phyloP scores from a whole-genome alignment of 108 stramenopile species.

The Bacterosira constricta region DNA sequence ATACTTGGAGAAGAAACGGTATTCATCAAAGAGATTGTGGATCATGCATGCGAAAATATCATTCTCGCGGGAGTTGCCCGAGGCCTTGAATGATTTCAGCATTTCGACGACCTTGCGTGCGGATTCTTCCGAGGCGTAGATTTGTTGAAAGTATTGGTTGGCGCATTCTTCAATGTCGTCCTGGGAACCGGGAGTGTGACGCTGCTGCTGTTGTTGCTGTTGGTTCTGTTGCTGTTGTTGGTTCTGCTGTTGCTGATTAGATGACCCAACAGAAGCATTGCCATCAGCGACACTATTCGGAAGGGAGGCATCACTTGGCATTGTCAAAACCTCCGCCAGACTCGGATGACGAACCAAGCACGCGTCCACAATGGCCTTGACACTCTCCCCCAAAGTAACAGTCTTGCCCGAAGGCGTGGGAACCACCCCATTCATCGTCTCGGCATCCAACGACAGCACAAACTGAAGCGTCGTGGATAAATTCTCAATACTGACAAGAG shows the following conservation, averaged over 20 bases:
- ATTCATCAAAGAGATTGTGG: slow-evolving; percentile 98
- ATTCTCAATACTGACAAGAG: slow-evolving; percentile 83
- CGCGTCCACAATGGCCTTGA: slow-evolving; percentile 71
- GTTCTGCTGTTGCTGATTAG: slow-evolving; percentile 12
- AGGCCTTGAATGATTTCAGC: slow-evolving; percentile 94
- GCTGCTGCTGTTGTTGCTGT: slow-evolving; percentile 24
- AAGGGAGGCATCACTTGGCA: slow-evolving; percentile 20
- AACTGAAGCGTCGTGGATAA: slow-evolving; percentile 62
- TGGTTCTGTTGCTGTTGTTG: no score
- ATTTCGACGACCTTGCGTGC: slow-evolving; percentile 95
- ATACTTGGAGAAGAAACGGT: slow-evolving; percentile 98
- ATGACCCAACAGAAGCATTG: background rate
- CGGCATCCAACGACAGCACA: slow-evolving; percentile 55
- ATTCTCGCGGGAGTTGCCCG: slow-evolving; percentile 90
- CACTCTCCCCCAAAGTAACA: slow-evolving; percentile 64
- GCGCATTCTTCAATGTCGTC: slow-evolving; percentile 97
- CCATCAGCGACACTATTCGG: background rate
- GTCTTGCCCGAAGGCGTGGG: slow-evolving; percentile 39
- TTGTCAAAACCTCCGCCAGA: slow-evolving; percentile 4
- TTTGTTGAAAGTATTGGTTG: slow-evolving; percentile 96
- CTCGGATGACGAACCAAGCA: slow-evolving; percentile 64
- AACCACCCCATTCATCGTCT: slow-evolving; percentile 56
- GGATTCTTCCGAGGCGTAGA: slow-evolving; percentile 94
- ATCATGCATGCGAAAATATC: slow-evolving; percentile 99
- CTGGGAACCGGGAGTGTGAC: slow-evolving; percentile 33